Conservation (phyloP, 176 grass and related monocot species). For the Bothriochloa decipiens region DNA sequence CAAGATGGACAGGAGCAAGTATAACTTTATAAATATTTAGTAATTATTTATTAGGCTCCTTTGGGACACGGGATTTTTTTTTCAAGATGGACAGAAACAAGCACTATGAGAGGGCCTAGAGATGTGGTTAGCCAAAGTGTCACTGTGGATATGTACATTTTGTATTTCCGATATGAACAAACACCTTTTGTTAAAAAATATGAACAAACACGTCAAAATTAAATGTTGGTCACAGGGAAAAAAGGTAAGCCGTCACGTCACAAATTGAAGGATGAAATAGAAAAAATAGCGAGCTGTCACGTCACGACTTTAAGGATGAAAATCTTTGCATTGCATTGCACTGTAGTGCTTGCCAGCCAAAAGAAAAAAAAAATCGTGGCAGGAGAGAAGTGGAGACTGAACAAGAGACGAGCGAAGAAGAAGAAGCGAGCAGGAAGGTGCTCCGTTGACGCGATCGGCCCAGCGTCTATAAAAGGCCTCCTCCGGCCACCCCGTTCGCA, state of each 20-base stretch:
- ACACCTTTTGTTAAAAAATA: too few species aligned
- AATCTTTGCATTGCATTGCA: not conserved
- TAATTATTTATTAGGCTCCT: too few species aligned
- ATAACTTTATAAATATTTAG: too few species aligned
- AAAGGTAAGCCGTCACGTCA: not conserved
- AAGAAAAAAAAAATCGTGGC: not conserved
- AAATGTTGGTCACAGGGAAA: not conserved
- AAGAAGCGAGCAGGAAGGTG: constrained; percentile 32
- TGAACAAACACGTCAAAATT: too few species aligned
- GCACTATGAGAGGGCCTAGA: too few species aligned
- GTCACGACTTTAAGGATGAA: not conserved
- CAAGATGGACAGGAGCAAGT: too few species aligned
- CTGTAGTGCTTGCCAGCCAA: not conserved
- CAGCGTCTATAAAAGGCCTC: not conserved
- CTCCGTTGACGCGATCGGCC: constrained; percentile 15
- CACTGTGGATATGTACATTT: too few species aligned
- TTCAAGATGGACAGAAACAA: too few species aligned
- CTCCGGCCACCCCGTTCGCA: not conserved
- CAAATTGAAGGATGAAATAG: not conserved
- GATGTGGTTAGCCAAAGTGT: too few species aligned
- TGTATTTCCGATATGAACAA: too few species aligned
- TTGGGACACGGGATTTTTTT: too few species aligned
- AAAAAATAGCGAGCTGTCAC: not conserved
- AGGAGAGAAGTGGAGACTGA: not conserved
- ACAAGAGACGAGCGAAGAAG: not conserved